phyloP scores from a whole-genome alignment of 805 yeast species.

The Schwanniomyces polymorphus region DNA sequence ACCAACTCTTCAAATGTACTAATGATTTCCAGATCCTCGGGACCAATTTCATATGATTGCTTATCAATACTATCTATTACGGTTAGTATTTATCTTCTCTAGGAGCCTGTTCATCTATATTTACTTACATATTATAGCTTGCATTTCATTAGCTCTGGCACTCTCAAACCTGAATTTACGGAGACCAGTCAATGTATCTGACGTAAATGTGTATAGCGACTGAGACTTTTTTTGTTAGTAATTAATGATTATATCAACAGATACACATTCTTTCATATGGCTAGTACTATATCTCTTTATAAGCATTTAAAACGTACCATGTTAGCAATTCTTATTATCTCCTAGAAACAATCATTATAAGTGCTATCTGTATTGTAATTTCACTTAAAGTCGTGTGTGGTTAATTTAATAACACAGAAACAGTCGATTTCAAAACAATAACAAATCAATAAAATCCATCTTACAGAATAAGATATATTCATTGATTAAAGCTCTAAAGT shows the following conservation, averaged over 20 bases:
- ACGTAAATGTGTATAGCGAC: conserved; percentile 60
- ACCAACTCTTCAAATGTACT: conserved; percentile 58
- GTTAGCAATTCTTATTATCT: neutral
- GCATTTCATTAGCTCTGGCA: conserved; percentile 59
- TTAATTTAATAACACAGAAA: conserved; percentile 11
- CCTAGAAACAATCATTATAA: neutral
- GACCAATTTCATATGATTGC: conserved; percentile 48
- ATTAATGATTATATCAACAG: no score
- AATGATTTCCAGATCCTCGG: conserved; percentile 47
- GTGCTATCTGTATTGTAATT: neutral
- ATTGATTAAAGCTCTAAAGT: neutral
- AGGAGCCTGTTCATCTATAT: neutral
- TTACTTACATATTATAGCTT: conserved; percentile 60
- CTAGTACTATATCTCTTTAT: no score
- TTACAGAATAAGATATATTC: neutral
- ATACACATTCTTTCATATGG: no score
- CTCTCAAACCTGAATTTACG: conserved; percentile 75
- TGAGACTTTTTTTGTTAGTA: conserved; percentile 9
- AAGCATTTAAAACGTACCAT: neutral
- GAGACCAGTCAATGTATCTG: conserved; percentile 58
- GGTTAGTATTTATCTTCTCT: neutral
- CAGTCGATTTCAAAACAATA: conserved; percentile 6
- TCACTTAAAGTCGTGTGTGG: conserved; percentile 7
- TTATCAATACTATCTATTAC: conserved; percentile 54
- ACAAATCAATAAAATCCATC: conserved; percentile 1